Conservation (phyloP, 345 rosid genomes). For the Lumnitzera littorea region DNA sequence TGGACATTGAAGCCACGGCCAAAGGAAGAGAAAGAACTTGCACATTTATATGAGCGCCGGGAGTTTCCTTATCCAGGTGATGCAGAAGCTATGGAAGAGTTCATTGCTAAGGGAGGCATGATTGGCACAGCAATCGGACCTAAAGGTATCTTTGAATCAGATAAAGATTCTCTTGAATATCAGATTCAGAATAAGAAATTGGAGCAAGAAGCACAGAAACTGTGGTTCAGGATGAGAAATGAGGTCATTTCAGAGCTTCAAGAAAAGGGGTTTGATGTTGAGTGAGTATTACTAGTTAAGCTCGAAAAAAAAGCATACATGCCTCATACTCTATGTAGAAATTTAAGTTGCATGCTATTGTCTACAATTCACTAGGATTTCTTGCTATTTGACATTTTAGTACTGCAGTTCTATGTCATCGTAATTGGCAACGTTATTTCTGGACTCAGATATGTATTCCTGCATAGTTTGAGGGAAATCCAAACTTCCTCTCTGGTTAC, state of each 20-base stretch:
- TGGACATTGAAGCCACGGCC: slow-evolving; percentile 85
- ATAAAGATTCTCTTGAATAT: slow-evolving; percentile 38
- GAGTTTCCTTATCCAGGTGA: slow-evolving; percentile 89
- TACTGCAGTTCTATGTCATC: too few relatives aligned
- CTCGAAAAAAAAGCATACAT: too few relatives aligned
- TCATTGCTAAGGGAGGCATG: slow-evolving; percentile 71
- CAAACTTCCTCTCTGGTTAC: too few relatives aligned
- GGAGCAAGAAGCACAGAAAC: slow-evolving; percentile 63
- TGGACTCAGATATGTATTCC: too few relatives aligned
- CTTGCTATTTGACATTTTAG: too few relatives aligned
- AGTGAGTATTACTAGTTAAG: slow-evolving; percentile 13
- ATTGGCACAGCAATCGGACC: slow-evolving; percentile 68
- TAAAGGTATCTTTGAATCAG: slow-evolving; percentile 56
- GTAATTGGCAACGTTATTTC: too few relatives aligned
- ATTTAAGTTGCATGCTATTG: too few relatives aligned
- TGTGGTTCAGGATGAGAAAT: slow-evolving; percentile 88
- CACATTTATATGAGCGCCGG: slow-evolving; percentile 72
- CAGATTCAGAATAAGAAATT: slow-evolving; percentile 73
- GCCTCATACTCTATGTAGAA: too few relatives aligned
- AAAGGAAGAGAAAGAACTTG: slow-evolving; percentile 69
- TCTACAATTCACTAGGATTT: too few relatives aligned
- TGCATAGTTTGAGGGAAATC: too few relatives aligned
- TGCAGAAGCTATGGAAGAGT: slow-evolving; percentile 82
- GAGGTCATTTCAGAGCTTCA: slow-evolving; percentile 78
- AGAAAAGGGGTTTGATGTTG: slow-evolving; percentile 72